A percentile compares a stretch with the other conserved stretches of the same genome.
Evolutionary conservation across 2,329 filamentous ascomycete genomes (phyloP).

Genomic region (Nemania sp.): DNA sequence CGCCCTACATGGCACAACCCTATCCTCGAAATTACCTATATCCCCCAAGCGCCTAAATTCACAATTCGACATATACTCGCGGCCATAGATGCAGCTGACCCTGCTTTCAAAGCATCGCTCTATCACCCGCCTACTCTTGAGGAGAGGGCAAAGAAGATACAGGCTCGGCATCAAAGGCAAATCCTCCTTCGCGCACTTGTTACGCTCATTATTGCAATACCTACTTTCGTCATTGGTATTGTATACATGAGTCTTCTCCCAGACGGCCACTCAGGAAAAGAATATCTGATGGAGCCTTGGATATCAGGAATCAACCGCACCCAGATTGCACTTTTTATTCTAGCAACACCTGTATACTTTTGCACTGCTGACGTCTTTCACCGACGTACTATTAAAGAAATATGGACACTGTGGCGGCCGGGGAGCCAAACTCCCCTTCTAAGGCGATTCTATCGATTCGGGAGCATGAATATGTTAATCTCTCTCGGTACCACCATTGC

Average conservation of each 20-base stretch:
- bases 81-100: conserved; percentile 67
- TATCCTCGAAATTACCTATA: conserved; percentile 71
- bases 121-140: conserved; percentile 83
- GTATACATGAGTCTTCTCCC: conserved; percentile 86
- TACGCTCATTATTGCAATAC: conserved; percentile 71
- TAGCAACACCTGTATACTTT: conserved; percentile 86
- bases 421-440: conserved; percentile 73
- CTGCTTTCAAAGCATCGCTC: conserved; percentile 67
- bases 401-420: conserved; percentile 75
- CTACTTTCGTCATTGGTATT: conserved; percentile 84
- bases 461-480: conserved; percentile 95
- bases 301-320: conserved; percentile 72
- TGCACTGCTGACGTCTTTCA: conserved; percentile 88
- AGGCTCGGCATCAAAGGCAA: conserved; percentile 67
- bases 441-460: conserved; percentile 85
- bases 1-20: conserved; percentile 63
- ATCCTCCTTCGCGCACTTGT: conserved; percentile 72
- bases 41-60: conserved; percentile 66
- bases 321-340: conserved; percentile 77
- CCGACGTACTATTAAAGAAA: conserved; percentile 73
- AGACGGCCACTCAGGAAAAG: conserved; percentile 57
- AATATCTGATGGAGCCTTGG: conserved; percentile 72
- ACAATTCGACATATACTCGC: conserved; percentile 76
- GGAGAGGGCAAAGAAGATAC: conserved; percentile 75
- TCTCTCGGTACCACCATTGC: conserved; percentile 86